phyloP scores from a whole-genome alignment of 2,329 filamentous ascomycete species.

The Phialophora expanda region DNA sequence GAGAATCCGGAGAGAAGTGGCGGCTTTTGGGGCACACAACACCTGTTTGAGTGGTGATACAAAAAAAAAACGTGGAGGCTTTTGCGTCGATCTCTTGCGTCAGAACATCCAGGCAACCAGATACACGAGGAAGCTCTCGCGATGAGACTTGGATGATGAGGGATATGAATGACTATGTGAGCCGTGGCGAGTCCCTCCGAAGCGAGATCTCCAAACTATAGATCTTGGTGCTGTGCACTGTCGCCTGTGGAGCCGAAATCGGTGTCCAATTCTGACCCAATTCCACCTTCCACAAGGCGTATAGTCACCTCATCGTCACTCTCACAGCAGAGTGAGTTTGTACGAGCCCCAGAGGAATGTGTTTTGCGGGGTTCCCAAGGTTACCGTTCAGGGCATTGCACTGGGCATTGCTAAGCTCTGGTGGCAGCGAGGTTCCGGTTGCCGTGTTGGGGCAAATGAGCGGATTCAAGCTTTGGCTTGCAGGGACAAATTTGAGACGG shows the following conservation, averaged over 20 bases:
- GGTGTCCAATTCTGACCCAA: background rate
- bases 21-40: background rate
- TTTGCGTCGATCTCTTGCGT: background rate
- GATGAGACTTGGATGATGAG: background rate
- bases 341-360: background rate
- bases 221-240: background rate
- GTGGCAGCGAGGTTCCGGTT: conserved; percentile 9
- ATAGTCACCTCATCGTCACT: background rate
- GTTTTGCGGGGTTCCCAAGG: conserved; percentile 2
- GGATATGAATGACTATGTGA: background rate
- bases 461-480: conserved; percentile 18
- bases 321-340: background rate
- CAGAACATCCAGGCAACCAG: background rate
- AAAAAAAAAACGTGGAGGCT: background rate
- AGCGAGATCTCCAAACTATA: conserved; percentile 1
- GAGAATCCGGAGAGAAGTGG: background rate
- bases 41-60: background rate
- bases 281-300: background rate
- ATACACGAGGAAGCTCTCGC: background rate
- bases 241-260: background rate
- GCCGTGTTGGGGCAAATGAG: conserved; percentile 13
- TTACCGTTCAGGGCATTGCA: conserved; percentile 1
- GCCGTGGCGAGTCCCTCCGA: background rate
- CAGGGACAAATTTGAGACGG: background rate
- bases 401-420: conserved; percentile 17